Evolutionary conservation across 495 filamentous ascomycete species (phyloP).

Genomic region (Achaetomiella virescens): DNA sequence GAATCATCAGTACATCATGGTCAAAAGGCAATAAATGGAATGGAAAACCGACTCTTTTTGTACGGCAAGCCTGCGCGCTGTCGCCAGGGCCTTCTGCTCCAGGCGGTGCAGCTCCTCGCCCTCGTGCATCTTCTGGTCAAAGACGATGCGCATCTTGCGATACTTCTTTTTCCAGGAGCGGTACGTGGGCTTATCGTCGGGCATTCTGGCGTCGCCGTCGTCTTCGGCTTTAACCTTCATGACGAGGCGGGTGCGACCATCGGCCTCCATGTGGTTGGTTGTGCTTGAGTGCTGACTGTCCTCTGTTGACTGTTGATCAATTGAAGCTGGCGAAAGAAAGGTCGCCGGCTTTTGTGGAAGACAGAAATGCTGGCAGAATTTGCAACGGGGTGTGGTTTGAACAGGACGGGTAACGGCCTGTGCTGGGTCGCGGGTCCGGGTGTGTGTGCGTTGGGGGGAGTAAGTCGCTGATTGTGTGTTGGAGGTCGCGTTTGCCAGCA

Average conservation of each 20-base stretch:
- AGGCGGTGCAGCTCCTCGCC: constrained; percentile 70
- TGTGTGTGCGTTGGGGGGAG: not conserved
- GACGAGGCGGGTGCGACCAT: constrained; percentile 19
- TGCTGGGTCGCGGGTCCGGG: not conserved
- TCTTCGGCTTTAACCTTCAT: constrained; percentile 28
- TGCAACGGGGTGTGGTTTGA: not conserved
- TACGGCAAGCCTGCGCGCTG: constrained; percentile 71
- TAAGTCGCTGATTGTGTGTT: constrained; percentile 9
- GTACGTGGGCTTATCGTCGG: constrained; percentile 35
- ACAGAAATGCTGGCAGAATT: not conserved
- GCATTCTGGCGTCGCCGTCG: constrained; percentile 29
- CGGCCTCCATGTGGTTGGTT: constrained; percentile 22
- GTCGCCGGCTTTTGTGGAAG: not conserved
- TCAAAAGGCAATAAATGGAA: constrained; percentile 12
- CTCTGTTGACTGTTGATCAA: not conserved
- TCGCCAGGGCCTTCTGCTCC: constrained; percentile 68
- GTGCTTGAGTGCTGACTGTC: not conserved
- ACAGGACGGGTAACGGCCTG: not conserved
- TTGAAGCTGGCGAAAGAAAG: not conserved
- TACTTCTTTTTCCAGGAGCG: constrained; percentile 79
- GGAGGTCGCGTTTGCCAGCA: constrained; percentile 2
- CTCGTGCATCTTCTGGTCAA: constrained; percentile 74
- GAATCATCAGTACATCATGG: not conserved
- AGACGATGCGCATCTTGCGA: constrained; percentile 80
- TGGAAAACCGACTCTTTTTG: constrained; percentile 61